Percentiles rank a stretch among this genome's conserved stretches.
Conservation (phyloP, 2,329 filamentous ascomycete species). For the Stenocarpella maydis region DNA sequence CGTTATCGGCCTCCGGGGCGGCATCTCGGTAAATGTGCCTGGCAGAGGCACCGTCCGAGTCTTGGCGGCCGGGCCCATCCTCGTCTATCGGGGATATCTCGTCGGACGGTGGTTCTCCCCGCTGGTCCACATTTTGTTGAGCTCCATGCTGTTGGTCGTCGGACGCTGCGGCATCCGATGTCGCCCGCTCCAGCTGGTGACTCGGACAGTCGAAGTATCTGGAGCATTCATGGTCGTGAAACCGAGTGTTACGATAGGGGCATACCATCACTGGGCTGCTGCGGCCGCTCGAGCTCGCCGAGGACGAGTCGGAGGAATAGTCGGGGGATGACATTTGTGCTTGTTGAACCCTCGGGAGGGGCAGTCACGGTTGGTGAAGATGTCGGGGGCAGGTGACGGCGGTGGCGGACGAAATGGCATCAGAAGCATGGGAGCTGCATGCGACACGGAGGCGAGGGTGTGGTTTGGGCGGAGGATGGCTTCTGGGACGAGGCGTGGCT, state of each 20-base stretch:
- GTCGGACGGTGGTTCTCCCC: neutral
- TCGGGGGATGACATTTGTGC: slow-evolving; percentile 34
- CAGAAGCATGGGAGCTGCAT: neutral
- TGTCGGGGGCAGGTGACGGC: slow-evolving; percentile 14
- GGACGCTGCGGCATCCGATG: slow-evolving; percentile 36
- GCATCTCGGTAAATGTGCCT: slow-evolving; percentile 19
- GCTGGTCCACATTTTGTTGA: slow-evolving; percentile 28
- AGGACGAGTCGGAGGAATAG: slow-evolving; percentile 29
- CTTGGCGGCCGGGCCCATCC: neutral
- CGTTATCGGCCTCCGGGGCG: neutral
- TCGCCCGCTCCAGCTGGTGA: slow-evolving; percentile 50
- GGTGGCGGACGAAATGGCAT: neutral
- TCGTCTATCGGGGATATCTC: slow-evolving; percentile 32
- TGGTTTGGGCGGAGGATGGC: neutral
- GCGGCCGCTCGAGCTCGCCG: slow-evolving; percentile 13
- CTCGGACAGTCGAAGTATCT: slow-evolving; percentile 59
- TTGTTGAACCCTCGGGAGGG: slow-evolving; percentile 6
- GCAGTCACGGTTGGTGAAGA: neutral
- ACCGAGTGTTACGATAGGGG: slow-evolving; percentile 49
- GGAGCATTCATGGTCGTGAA: slow-evolving; percentile 54
- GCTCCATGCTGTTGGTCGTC: slow-evolving; percentile 41
- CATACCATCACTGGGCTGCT: slow-evolving; percentile 41
- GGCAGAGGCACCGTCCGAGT: neutral
- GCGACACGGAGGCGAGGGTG: neutral
- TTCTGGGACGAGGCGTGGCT: neutral